These are phyloP conservation scores for Dysphania ambrosioides DNA, from an alignment of 148 eudicot species.

Conservation along the genomic window DNA sequence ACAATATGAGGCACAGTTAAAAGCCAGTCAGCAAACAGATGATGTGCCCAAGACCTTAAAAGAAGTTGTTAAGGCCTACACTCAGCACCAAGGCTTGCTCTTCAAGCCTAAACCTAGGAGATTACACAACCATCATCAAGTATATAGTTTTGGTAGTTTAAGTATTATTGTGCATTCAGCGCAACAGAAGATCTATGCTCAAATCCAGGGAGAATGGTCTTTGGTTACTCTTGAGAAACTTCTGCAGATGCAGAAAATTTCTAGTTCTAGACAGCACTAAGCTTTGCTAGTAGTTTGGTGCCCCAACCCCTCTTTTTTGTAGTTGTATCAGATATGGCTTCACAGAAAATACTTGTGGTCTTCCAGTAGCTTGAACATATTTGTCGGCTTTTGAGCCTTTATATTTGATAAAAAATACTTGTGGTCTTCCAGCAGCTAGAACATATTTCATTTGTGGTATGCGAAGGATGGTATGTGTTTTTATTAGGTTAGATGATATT, in stretches of 20 bases:
- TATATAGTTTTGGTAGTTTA: slow-evolving; percentile 34
- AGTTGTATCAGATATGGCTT: no score
- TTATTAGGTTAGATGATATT: neutral
- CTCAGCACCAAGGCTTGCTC: slow-evolving; percentile 32
- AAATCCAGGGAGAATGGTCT: slow-evolving; percentile 30
- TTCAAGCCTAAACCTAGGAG: slow-evolving; percentile 36
- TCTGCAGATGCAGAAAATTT: slow-evolving; percentile 28
- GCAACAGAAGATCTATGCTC: slow-evolving; percentile 31
- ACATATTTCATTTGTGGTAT: neutral
- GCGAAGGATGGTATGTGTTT: neutral
- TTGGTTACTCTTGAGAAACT: slow-evolving; percentile 34
- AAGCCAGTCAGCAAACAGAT: slow-evolving; percentile 26
- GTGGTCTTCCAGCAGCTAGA: neutral
- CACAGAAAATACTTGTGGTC: neutral
- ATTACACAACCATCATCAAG: slow-evolving; percentile 30
- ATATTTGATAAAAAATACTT: neutral
- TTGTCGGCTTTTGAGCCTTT: neutral
- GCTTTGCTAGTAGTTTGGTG: neutral
- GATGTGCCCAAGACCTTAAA: slow-evolving; percentile 28
- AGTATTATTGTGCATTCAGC: slow-evolving; percentile 29
- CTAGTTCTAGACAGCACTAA: slow-evolving; percentile 29
- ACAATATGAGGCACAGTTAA: slow-evolving; percentile 30
- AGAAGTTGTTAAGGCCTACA: slow-evolving; percentile 27
- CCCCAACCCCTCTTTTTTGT: neutral
- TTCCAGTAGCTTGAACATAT: neutral